Conservation (phyloP, 305 asterid genomes). For the Solanum hybrid region DNA sequence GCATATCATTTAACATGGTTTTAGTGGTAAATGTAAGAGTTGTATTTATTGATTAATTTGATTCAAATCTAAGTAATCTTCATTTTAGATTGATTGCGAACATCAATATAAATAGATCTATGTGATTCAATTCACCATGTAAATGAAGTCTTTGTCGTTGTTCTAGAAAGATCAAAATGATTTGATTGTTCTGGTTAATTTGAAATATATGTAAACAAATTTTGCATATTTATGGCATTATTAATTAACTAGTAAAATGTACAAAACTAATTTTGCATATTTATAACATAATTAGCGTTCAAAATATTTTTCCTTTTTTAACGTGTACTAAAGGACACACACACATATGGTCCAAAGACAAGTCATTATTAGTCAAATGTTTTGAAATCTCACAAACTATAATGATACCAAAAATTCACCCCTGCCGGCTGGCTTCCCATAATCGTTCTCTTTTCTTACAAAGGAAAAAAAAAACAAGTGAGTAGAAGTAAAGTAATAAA, state of each 20-base stretch:
- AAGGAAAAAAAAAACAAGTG: background rate
- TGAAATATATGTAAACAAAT: background rate
- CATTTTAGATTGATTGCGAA: background rate
- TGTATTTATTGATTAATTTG: background rate
- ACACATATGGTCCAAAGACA: background rate
- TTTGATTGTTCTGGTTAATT: background rate
- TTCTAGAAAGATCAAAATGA: background rate
- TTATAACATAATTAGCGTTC: background rate
- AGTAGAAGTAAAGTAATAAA: background rate
- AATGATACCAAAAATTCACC: background rate
- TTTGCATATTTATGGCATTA: background rate
- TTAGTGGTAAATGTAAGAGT: background rate
- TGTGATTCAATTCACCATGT: background rate
- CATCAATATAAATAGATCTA: background rate
- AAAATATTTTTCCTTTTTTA: background rate
- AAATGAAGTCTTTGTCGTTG: background rate
- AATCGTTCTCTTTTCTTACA: constrained; percentile 4
- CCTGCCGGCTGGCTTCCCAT: background rate
- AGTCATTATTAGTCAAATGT: constrained; percentile 9
- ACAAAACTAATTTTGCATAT: background rate
- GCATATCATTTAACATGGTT: background rate
- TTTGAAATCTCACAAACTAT: background rate
- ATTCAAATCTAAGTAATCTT: background rate
- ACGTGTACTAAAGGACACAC: background rate
- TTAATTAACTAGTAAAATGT: background rate